Evolutionary conservation across 176 grass and related monocot genomes (phyloP), one percentile per base, ranked within the genome.

Genomic region (Carex littledalei): DNA sequence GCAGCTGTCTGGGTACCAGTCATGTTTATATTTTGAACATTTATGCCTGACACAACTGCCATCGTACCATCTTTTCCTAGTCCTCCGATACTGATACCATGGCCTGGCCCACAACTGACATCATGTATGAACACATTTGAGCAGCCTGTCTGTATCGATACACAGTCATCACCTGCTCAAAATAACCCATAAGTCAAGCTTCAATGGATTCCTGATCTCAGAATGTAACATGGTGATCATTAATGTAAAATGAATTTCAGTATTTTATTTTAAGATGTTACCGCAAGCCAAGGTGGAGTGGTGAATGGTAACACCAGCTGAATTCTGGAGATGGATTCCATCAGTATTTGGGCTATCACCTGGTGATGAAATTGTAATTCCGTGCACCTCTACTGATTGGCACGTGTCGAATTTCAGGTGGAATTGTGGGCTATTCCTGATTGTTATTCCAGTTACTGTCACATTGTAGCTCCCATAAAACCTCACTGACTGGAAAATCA

Each of bases 1-100:
- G 89, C 86, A 54, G 80, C 92, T 8, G 59, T 84, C 61, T n/a
- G n/a, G 54, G 90, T 94, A 75, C 54, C 55, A 63, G 47, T 79
- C 18, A 94, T 70, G 12, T 74, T 81, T 41, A 90, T 59, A 58
- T 90, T 84, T 62, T 88, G 88, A 10, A 94, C 86, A 24, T 65
- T 76, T 67, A 94, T 43, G 35, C 84, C 84, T 26, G 86, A 87
- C 9, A 92, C 92, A 34, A 55, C 7, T 32, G 90, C 92, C 45
- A 49, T 11, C 1, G 88, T 53, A 75, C 79, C 59, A 85, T 32
- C 64, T 85, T 87, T 94, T 18, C 92, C 92, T 49, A 94, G 88
- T 18, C 92, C 92, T 77, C 92, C 90, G 18, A 94, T 92, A 80
- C 90, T 92, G 80, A 94, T 90, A 24, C 92, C 92, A 82, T 94